Base-by-base conservation (phyloP, 2,329 filamentous ascomycete species). In the Beauveria varroae region DNA sequence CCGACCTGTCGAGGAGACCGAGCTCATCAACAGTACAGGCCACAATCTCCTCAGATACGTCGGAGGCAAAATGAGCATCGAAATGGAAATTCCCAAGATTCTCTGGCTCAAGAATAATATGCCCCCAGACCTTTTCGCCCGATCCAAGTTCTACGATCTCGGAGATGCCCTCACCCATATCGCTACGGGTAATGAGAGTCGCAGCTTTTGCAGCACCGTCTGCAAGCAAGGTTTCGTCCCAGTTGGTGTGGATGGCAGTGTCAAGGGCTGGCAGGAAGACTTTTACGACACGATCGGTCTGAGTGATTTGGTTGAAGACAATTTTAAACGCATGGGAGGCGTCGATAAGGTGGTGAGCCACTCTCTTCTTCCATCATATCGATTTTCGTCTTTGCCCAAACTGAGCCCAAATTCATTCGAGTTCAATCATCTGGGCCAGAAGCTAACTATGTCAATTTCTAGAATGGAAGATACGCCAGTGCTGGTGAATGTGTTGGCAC, bases 21-120 rank as follows among this genome's bases (percentile, higher is more conserved):
- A 90, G 65, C 89, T 90, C 77, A 96, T 99, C 78, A 99, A 99
- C 74, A 86, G 86, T 60, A 98, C 95, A 3, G 83, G 87, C 58
- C 95, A 99, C 79, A 95, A 96, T 74, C 81, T 99, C 59, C 85
- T 99, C 63, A 89, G 92, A 70, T 99, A 99, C 72, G 95, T 99
- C 20, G 95, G 95, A 67, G 95, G 95, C 65, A 93, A 89, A 73
- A 99, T 99, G 95, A 96, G 91, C 73, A 93, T 97, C 66, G 95
- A 99, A 80, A 99, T 99, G 95, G 95, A 99, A 75, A 96, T 99
- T 61, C 95, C 95, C 65, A 99, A 99, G 78, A 91, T 97, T 1
- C 81, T 98, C 62, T 99, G 95, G 95, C 82, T 99, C 71, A 98
- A 98, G 83, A 96, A 96, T 76, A 85, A 98, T 77, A 98, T 99